Evolutionary conservation across 2,329 filamentous ascomycete species (phyloP).

Genomic region (Aspergillus japonicus): DNA sequence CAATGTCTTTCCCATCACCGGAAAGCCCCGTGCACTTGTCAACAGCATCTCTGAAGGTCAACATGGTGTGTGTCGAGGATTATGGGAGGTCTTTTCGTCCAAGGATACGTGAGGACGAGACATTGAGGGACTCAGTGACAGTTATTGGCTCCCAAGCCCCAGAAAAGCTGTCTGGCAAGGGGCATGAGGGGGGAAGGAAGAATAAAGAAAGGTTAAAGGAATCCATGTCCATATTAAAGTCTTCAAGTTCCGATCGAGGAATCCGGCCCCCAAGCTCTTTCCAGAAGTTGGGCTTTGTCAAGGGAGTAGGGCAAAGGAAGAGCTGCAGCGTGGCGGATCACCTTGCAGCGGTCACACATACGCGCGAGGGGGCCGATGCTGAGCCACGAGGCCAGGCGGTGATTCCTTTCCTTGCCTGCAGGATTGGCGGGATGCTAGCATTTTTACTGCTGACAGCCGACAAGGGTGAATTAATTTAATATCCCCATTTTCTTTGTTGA

Average conservation of each 20-base stretch:
- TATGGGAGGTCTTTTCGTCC: background rate
- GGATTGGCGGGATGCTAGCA: background rate
- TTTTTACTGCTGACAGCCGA: background rate
- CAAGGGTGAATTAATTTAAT: background rate
- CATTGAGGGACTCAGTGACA: background rate
- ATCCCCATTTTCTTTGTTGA: background rate
- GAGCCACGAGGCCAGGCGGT: background rate
- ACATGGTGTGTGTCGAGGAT: background rate
- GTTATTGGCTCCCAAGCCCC: background rate
- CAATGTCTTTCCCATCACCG: conserved; percentile 2
- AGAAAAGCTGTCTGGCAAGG: background rate
- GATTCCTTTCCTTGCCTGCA: background rate
- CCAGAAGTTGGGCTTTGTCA: background rate
- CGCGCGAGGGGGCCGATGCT: background rate
- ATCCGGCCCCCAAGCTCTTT: conserved; percentile 1
- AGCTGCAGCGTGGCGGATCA: conserved; percentile 1
- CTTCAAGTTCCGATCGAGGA: background rate
- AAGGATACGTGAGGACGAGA: background rate
- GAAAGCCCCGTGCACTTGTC: conserved; percentile 1
- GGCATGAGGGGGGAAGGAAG: background rate
- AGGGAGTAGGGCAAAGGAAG: background rate
- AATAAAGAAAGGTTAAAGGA: background rate
- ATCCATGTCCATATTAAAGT: background rate
- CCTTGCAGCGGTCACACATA: conserved; percentile 5
- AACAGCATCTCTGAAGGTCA: background rate